Percentiles rank a stretch among this genome's conserved stretches.
These are phyloP conservation scores for Inga oerstediana DNA, from an alignment of 306 rosid genomes.

Conservation along the genomic window DNA sequence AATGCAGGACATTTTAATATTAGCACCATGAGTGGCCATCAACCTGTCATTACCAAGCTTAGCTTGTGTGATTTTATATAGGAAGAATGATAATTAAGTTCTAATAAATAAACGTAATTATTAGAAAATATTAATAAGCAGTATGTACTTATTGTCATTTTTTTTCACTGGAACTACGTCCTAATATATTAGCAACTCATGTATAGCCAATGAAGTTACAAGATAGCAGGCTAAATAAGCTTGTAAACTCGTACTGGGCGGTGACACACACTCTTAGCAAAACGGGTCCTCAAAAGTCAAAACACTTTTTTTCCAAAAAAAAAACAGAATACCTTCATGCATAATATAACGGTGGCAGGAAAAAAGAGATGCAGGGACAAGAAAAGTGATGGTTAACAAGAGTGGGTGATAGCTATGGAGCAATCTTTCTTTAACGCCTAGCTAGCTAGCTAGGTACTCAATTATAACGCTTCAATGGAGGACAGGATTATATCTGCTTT, in stretches of 20 bases:
- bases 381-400: neutral
- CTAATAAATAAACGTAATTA: too few species aligned
- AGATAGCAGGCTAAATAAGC: neutral
- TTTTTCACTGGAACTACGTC: too few species aligned
- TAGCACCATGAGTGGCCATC: neutral
- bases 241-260: neutral
- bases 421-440: neutral
- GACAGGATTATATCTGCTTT: neutral
- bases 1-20: too few species aligned
- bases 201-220: neutral
- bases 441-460: neutral
- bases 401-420: neutral
- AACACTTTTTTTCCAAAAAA: neutral
- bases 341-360: neutral
- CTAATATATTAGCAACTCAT: neutral
- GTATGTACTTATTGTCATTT: too few species aligned
- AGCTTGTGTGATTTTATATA: too few species aligned
- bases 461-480: neutral
- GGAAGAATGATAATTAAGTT: too few species aligned
- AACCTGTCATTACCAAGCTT: neutral
- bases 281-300: neutral
- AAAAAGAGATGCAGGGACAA: neutral
- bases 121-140: too few species aligned
- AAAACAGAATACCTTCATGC: neutral
- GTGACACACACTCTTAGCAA: neutral